Conservation (phyloP, 768 basidiomycete genomes). For the Pleurotus tuoliensis region DNA sequence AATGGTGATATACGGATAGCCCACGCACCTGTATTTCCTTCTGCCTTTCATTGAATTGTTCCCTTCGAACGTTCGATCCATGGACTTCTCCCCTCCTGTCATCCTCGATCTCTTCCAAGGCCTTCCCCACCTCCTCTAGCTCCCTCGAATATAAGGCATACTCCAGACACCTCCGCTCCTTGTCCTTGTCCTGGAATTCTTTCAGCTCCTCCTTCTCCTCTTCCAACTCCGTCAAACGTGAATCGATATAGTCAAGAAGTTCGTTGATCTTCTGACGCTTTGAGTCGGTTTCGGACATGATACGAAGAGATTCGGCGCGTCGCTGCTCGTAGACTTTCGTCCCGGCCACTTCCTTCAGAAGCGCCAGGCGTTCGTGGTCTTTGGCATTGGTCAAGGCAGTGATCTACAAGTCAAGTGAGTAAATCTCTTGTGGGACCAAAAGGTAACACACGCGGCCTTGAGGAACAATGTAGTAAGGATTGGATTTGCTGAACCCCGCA, state of each 20-base stretch:
- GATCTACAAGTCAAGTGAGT: slow-evolving; percentile 50
- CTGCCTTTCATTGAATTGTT: slow-evolving; percentile 80
- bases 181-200: slow-evolving; percentile 94
- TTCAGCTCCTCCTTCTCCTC: slow-evolving; percentile 98
- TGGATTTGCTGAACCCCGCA: slow-evolving; percentile 97
- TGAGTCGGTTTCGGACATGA: slow-evolving; percentile 95
- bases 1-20: neutral
- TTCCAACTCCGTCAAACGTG: slow-evolving; percentile 85
- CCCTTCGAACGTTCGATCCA: slow-evolving; percentile 74
- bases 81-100: slow-evolving; percentile 83
- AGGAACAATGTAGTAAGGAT: slow-evolving; percentile 98
- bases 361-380: slow-evolving; percentile 86
- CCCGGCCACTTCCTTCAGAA: slow-evolving; percentile 98
- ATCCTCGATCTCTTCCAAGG: slow-evolving; percentile 81
- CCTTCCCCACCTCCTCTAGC: slow-evolving; percentile 81
- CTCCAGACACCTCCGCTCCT: slow-evolving; percentile 89
- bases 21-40: slow-evolving; percentile 75
- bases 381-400: slow-evolving; percentile 96
- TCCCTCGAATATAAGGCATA: slow-evolving; percentile 93
- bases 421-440: neutral
- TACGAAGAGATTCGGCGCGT: slow-evolving; percentile 85
- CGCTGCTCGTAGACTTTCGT: slow-evolving; percentile 98
- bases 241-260: slow-evolving; percentile 86
- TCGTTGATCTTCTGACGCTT: slow-evolving; percentile 92
- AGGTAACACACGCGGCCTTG: slow-evolving; percentile 77